Percentiles rank a stretch among this genome's conserved stretches.
Evolutionary conservation across 208 protist species (phyloP).

Genomic region (Leptomonas pyrrhocoris): DNA sequence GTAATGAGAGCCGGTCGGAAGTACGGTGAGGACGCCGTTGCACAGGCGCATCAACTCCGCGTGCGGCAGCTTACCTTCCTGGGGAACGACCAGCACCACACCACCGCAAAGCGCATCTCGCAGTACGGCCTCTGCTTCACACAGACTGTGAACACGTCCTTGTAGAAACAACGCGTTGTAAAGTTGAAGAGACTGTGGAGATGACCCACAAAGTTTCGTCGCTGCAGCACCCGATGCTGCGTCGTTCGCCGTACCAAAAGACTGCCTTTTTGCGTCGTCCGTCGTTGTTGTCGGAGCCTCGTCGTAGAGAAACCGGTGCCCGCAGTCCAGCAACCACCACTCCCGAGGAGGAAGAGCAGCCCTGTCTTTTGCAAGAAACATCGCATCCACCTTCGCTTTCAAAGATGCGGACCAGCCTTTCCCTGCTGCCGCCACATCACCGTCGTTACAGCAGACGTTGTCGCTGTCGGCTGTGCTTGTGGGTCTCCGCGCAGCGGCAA

Average conservation of each 20-base stretch:
- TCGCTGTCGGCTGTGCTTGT: neutral
- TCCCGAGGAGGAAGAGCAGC: neutral
- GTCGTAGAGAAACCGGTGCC: slow-evolving; percentile 62
- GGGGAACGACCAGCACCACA: slow-evolving; percentile 77
- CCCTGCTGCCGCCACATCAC: neutral
- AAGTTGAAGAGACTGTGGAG: slow-evolving; percentile 37
- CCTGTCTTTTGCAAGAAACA: neutral
- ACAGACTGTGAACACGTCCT: slow-evolving; percentile 35
- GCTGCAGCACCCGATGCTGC: neutral
- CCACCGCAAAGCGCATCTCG: slow-evolving; percentile 16
- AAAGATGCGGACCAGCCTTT: slow-evolving; percentile 22
- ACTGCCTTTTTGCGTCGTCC: neutral
- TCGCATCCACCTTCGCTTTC: slow-evolving; percentile 17
- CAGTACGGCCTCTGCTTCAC: slow-evolving; percentile 50
- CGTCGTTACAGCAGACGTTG: neutral
- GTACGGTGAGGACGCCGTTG: slow-evolving; percentile 55
- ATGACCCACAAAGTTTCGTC: slow-evolving; percentile 11
- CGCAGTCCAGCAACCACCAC: slow-evolving; percentile 82
- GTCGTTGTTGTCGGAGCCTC: neutral
- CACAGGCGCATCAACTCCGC: slow-evolving; percentile 60
- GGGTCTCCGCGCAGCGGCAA: neutral
- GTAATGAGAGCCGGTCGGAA: slow-evolving; percentile 28
- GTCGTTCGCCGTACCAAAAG: neutral
- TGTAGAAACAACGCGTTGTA: slow-evolving; percentile 32
- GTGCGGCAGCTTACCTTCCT: slow-evolving; percentile 81